A percentile compares a stretch with the other conserved stretches of the same genome.
Conservation (phyloP, 2,329 filamentous ascomycete species). For the Epichloe hybrida region DNA sequence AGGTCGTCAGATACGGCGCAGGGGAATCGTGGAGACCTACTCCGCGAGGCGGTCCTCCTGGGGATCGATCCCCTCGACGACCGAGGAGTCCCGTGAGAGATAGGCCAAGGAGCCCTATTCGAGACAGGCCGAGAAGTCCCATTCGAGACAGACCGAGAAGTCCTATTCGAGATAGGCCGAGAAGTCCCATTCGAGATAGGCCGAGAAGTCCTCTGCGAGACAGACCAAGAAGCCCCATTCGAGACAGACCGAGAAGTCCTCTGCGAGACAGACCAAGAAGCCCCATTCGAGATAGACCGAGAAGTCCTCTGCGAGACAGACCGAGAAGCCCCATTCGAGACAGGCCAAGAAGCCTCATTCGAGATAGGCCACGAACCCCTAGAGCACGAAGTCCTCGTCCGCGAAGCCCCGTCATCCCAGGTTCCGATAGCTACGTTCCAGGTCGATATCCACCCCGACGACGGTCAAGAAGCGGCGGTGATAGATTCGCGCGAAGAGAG, state of each 20-base stretch:
- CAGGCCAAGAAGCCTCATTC: slow-evolving; percentile 13
- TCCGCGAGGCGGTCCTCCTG: slow-evolving; percentile 23
- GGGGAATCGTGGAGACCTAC: slow-evolving; percentile 49
- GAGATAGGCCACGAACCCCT: slow-evolving; percentile 18
- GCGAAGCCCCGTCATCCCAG: slow-evolving; percentile 23
- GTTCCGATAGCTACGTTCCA: slow-evolving; percentile 34
- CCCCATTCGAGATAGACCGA: too few species aligned
- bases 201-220: slow-evolving; percentile 18
- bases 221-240: slow-evolving; percentile 18
- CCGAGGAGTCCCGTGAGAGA: slow-evolving; percentile 18
- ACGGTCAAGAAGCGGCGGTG: slow-evolving; percentile 27
- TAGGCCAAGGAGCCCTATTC: slow-evolving; percentile 12
- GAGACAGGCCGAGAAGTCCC: slow-evolving; percentile 12
- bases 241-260: slow-evolving; percentile 20
- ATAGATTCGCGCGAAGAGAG: slow-evolving; percentile 27
- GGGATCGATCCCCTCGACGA: slow-evolving; percentile 31
- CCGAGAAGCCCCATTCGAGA: slow-evolving; percentile 7
- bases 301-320: too few species aligned
- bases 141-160: slow-evolving; percentile 11
- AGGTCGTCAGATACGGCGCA: slow-evolving; percentile 48
- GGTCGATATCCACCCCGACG: slow-evolving; percentile 28
- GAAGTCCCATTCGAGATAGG: slow-evolving; percentile 19
- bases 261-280: slow-evolving; percentile 11
- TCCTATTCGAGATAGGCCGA: slow-evolving; percentile 12
- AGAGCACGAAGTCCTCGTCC: slow-evolving; percentile 26